A percentile compares a stretch with the other conserved stretches of the same genome.
Conservation (phyloP, 257 asterid genomes). For the Solanum etuberosum region DNA sequence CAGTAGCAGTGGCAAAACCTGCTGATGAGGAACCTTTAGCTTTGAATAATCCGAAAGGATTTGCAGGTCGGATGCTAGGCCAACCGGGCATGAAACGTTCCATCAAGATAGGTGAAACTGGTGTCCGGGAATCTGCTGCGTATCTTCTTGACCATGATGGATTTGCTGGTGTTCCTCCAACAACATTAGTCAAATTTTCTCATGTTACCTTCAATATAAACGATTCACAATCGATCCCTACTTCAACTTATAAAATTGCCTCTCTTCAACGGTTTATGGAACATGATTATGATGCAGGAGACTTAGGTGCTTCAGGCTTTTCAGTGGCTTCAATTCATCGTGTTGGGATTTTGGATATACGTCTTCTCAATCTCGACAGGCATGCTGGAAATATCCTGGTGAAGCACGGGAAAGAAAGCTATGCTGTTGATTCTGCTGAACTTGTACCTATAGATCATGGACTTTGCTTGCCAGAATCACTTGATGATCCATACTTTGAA, state of each 20-base stretch:
- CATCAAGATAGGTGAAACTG: constrained; percentile 82
- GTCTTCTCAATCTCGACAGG: constrained; percentile 86
- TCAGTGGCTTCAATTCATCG: constrained; percentile 71
- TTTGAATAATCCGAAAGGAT: constrained; percentile 82
- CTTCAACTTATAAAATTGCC: constrained; percentile 47
- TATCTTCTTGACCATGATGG: constrained; percentile 78
- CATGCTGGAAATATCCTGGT: constrained; percentile 92
- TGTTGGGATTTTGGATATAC: constrained; percentile 72
- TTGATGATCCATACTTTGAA: constrained; percentile 93
- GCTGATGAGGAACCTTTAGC: constrained; percentile 95
- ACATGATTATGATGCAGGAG: constrained; percentile 85
- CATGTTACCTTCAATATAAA: constrained; percentile 51
- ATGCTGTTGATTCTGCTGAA: constrained; percentile 46
- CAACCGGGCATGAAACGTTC: constrained; percentile 93
- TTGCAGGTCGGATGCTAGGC: constrained; percentile 77
- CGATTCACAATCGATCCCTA: constrained; percentile 15
- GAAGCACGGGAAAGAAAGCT: constrained; percentile 41
- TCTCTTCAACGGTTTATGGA: constrained; percentile 73
- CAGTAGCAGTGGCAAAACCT: constrained; percentile 84
- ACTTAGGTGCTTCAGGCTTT: constrained; percentile 84
- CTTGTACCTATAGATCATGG: constrained; percentile 96
- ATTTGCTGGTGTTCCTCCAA: constrained; percentile 88
- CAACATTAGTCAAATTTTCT: constrained; percentile 69
- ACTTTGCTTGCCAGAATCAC: constrained; percentile 82
- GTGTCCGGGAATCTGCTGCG: constrained; percentile 85